phyloP scores from a whole-genome alignment of 495 filamentous ascomycete species.

The Neurospora sp. region DNA sequence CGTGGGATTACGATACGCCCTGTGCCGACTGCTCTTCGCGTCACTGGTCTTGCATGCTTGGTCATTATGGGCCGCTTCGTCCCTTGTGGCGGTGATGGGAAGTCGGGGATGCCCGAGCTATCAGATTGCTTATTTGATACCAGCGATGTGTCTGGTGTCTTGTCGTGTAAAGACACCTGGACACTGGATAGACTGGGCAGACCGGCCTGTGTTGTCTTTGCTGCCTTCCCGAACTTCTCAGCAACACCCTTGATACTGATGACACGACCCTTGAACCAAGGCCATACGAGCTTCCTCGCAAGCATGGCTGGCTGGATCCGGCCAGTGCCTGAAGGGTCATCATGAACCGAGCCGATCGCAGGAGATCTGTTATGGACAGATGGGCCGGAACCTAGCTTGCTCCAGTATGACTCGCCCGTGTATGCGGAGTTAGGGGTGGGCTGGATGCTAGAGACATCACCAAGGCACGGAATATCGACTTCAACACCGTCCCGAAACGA shows the following conservation, averaged over 20 bases:
- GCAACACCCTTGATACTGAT: neutral
- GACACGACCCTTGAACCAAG: conserved; percentile 11
- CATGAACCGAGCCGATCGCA: neutral
- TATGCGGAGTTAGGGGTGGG: conserved; percentile 24
- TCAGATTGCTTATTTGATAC: neutral
- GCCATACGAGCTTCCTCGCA: conserved; percentile 13
- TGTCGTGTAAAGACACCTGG: conserved; percentile 10
- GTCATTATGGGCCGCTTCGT: neutral
- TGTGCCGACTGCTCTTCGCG: neutral
- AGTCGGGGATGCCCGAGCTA: neutral
- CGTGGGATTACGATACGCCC: neutral
- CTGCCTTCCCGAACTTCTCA: neutral
- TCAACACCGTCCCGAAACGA: conserved; percentile 21
- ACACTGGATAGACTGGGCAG: conserved; percentile 6
- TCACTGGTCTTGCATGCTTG: neutral
- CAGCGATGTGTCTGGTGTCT: neutral
- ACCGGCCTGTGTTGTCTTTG: conserved; percentile 1
- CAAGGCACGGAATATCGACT: conserved; percentile 18
- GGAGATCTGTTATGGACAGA: neutral
- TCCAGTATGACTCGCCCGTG: neutral
- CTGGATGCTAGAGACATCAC: conserved; percentile 19
- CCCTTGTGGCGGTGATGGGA: neutral
- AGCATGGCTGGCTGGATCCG: neutral
- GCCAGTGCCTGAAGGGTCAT: neutral
- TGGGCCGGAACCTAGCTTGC: neutral